Evolutionary conservation across 495 filamentous ascomycete species (phyloP), one percentile per base, ranked within the genome.

Genomic region (Aspergillus affinis): DNA sequence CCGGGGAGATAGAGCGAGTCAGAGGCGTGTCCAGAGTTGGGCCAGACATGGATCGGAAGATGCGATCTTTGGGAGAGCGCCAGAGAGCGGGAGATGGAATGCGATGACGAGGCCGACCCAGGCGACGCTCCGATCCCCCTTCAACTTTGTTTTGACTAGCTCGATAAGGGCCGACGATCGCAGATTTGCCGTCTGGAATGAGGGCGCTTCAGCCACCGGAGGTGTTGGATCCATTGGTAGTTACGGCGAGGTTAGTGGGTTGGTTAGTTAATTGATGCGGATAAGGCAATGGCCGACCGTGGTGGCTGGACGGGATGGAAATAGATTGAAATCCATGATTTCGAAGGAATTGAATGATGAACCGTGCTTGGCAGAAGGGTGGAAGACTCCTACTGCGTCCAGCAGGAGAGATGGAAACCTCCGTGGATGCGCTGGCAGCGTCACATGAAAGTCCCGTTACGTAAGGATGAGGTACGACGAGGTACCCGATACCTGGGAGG

Each of bases 31-130:
- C 50, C 50, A 52, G 23, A 32, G 50, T 52, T 29, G 21, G 15
- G 26, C 17, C 26, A 26, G 21, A 27, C 50, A 30, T 30, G 50
- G 50, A 52, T 30, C 23, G 17, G 23, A n/a, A 17, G 23, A 27
- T 29, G 21, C 2, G 50, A 52, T 52, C 50, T 52, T 52, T 52
- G 50, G 50, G 50, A 52, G 21, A n/a, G 50, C 49, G 49, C 29
- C 29, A 32, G 13, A 13, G 36, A 41, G 36, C 36, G 36, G 36
- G 36, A 41, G 13, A 41, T 32, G 49, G 21, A 51, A 23, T 9
- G 21, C 26, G 50, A 52, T 52, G 50, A 52, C 50, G 50, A 52
- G 19, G 26, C 18, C 18, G 47, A 8, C 47, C 47, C 36, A 41
- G 36, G 13, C 4, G 36, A 41, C 36, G 36, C 26, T n/a, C 50